Base-by-base conservation (phyloP, 495 filamentous ascomycete species). In the Penicillium canescens region DNA sequence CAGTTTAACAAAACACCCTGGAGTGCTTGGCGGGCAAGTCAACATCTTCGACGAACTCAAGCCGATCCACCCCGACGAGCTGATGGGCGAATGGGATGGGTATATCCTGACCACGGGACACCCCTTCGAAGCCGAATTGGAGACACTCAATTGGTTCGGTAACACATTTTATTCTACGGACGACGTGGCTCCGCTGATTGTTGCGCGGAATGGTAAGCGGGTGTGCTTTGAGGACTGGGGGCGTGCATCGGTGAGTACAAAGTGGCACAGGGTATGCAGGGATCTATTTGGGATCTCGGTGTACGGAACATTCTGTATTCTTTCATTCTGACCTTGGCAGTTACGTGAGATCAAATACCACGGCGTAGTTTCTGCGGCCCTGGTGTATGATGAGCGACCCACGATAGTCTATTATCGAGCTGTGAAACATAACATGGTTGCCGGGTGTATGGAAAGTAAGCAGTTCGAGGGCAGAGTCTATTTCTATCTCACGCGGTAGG, bases 361-460 rank as follows among this genome's bases (percentile, higher is more conserved):
- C 24, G 64, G 60, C 2, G 55, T 60, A n/a, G 57, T 67, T 0
- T 65, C 62, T 6, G 59, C 62, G 13, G 50, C 63, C 18, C 58
- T 72, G 55, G 54, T 72, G 5, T 69, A 72, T 35, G 67, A 72
- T 38, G 42, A 60, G 7, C 44, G 44, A 10, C 66, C 66, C 6
- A 55, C 66, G 20, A 59, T 66, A 42, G 69, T 69, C 26, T 45
- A 69, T 40, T 72, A 69, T 40, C 60, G 69, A 11, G 38, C 43
- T 13, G 58, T 69, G 10, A 52, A 56, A 39, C 58, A 60, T 14
- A 54, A 65, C 8, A 50, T 63, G 23, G 54, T 68, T 36, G 56
- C 60, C 5, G 62, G 65, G 6, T 56, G 59, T 18, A 70, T 72
- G 62, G 65, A 60, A 39, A 60, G 47, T 26, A 60, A 60, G 35